Base-by-base conservation (phyloP, 345 rosid species). In the Aegle marmelos region DNA sequence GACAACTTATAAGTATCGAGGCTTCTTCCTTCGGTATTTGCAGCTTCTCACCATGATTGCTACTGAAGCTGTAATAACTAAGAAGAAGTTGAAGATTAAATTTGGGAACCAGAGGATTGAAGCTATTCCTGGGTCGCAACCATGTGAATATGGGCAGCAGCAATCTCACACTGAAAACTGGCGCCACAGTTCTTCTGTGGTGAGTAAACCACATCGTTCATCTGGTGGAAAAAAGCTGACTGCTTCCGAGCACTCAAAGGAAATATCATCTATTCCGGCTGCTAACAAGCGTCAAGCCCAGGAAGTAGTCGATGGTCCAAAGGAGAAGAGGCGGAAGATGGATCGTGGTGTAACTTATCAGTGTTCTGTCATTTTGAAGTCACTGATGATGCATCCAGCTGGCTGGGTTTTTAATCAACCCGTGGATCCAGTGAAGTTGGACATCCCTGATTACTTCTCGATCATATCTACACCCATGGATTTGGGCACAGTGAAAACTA, bases 391-490 rank as follows among this genome's bases (percentile, higher is more conserved):
- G 13, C 87, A 87, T 80, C 79, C 79, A 25, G 75, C 70, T 78
- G 94, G 91, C 19, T 91, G 93, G 91, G 75, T 84, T 71, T 95
- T 95, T 81, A 72, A 21, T 9, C 68, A 75, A 28, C 97, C 99
- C 1, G 99, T 95, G 72, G 98, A 95, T 89, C 97, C 97, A 7
- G 87, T 85, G 17, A 60, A 68, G 25, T 30, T 93, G 76, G 74
- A 75, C 7, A 88, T 95, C 81, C 99, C 98, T 19, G 99, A 95
- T 83, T 95, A 93, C 79, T 95, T 95, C 80, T 74, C 88, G 45
- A 79, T 95, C 22, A 85, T 95, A 73, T 66, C 85, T 2, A 71
- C 84, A 36, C 99, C 99, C 14, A 95, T 95, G 99, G 99, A 95
- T 87, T 74, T 95, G 57, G 98, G 98, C 53, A 93, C 99, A 13